Percentiles rank a stretch among this genome's conserved stretches.
phyloP scores from a whole-genome alignment of 129 eudicot genomes.

The Lactuca sativa region DNA sequence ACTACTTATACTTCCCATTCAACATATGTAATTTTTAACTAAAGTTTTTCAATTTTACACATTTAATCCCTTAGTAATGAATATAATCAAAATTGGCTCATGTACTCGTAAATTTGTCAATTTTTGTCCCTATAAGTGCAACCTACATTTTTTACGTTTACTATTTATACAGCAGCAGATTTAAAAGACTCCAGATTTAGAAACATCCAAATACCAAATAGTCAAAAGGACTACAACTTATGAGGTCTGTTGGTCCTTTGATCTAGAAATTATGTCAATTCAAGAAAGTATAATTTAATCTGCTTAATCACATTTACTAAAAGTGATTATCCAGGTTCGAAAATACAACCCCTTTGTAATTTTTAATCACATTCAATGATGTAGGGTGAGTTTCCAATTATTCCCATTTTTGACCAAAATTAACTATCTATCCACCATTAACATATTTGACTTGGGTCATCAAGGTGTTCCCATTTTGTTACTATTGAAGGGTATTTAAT shows the following conservation, averaged over 20 bases:
- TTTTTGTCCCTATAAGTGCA: too few relatives aligned
- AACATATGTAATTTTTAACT: too few relatives aligned
- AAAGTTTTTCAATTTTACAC: too few relatives aligned
- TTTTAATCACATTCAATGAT: conserved; percentile 66
- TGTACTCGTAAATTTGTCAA: too few relatives aligned
- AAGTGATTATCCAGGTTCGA: conserved; percentile 52
- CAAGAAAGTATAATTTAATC: neutral
- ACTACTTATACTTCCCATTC: neutral
- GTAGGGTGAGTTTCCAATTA: conserved; percentile 61
- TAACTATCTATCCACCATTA: neutral
- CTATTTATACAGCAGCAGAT: conserved; percentile 34
- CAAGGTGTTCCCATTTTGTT: too few relatives aligned
- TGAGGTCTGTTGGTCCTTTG: too few relatives aligned
- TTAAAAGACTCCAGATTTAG: conserved; percentile 67
- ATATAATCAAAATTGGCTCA: too few relatives aligned
- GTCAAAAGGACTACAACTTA: conserved; percentile 30
- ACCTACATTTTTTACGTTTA: too few relatives aligned
- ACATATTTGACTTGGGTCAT: neutral
- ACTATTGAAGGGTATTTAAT: too few relatives aligned
- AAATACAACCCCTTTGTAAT: conserved; percentile 69
- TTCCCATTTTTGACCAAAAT: neutral
- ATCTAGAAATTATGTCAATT: too few relatives aligned
- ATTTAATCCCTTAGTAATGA: too few relatives aligned
- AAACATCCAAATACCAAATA: conserved; percentile 79
- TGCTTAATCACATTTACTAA: conserved; percentile 13